Evolutionary conservation across 352 stramenopile genomes (phyloP), one percentile per base, ranked within the genome.

Genomic region (Pythium plurisporium): DNA sequence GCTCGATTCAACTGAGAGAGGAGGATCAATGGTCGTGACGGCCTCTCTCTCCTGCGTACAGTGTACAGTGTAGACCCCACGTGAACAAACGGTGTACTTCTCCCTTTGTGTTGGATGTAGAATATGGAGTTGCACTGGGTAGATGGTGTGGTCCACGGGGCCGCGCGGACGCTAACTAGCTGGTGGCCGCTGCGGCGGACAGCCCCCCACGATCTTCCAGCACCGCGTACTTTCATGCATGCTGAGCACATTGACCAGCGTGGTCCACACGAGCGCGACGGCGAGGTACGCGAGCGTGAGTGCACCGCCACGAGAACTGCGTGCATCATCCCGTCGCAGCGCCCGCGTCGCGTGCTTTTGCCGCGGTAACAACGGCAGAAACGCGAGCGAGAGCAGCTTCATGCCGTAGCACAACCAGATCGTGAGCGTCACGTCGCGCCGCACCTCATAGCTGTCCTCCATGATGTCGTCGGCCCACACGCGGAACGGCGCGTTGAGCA

Each of bases 141-240:
- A n/a, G n/a, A n/a, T n/a, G n/a, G n/a, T n/a, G n/a, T n/a, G n/a
- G n/a, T n/a, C n/a, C n/a, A n/a, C n/a, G n/a, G n/a, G n/a, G n/a
- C n/a, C n/a, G n/a, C n/a, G n/a, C n/a, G n/a, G n/a, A n/a, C n/a
- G n/a, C n/a, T n/a, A n/a, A n/a, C n/a, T n/a, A 47, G 41, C 19
- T 30, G 17, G 41, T 4, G 15, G 41, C 41, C 2, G 41, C 41
- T 3, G 25, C 25, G 15, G 12, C 12, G 20, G 25, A 15, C 12
- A 10, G 17, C 79, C 82, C 33, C 82, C 82, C 0, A 72, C 82
- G 59, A 92, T 77, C 15, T 66, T 63, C 70, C 74, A 84, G 70
- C 82, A 91, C 54, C 78, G 64, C 27, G 76, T 91, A n/a, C 38
- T 55, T 5, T 69, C 59, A 48, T 75, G 68, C 65, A 89, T 87